Evolutionary conservation across 306 rosid species (phyloP), one percentile per base, ranked within the genome.

Genomic region (Cicer cuneatum): DNA sequence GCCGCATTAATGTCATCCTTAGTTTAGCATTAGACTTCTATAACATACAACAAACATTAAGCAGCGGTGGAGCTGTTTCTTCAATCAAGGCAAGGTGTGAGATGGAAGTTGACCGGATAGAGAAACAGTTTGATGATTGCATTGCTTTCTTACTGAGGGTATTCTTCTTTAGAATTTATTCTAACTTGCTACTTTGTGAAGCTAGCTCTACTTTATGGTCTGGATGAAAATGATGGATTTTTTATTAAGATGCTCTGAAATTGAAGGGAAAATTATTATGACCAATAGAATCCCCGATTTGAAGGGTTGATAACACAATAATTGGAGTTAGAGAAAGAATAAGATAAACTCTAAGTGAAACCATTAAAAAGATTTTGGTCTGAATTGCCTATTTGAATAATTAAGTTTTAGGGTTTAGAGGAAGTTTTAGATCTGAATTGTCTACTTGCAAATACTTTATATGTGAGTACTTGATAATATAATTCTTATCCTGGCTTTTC

Each of bases 51-150:
- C 94, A 87, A 64, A 91, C 91, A 8, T 84, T 90, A 66, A 83
- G 84, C 69, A 87, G 90, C 4, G 93, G 97, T 40, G 98, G 97
- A 83, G 94, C 96, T 83, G 89, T 86, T 75, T 86, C 98, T 71
- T 89, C 96, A 51, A 86, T 88, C 77, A 94, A 90, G 82, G 91
- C 94, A 69, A 90, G 92, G 78, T 94, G 98, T 76, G 98, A 91
- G 84, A 90, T 86, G 91, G 98, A 94, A 83, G 87, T 94, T 12
- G 96, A 91, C 57, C 91, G 96, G 8, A 94, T 94, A 66, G 98
- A 91, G 79, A 94, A 90, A 81, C 93, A 91, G 81, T 94, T 94
- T 77, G 97, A 94, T 79, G 97, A 94, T 60, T 94, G 98, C 89
- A 83, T 91, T 37, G 93, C 98, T 65, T 92, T 91, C 83, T 88